Evolutionary conservation across 257 asterid species (phyloP).

Genomic region (Petunia secreta): DNA sequence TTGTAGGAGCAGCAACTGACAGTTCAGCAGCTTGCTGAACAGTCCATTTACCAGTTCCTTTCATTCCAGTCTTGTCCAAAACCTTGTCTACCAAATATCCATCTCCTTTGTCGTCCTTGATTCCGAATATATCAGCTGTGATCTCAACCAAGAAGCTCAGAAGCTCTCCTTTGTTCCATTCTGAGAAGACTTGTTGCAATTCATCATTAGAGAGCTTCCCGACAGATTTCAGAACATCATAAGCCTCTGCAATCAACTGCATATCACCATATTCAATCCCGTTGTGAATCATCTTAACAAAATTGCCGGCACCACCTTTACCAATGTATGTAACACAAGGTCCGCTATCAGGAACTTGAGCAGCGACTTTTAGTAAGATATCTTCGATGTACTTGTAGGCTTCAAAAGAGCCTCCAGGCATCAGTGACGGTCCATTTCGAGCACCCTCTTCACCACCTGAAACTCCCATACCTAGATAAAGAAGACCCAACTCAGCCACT

Average conservation of each 20-base stretch:
- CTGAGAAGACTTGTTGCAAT: conserved; percentile 64
- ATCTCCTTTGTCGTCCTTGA: conserved; percentile 88
- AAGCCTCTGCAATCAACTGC: conserved; percentile 96
- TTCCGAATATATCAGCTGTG: conserved; percentile 88
- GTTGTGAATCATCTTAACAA: conserved; percentile 94
- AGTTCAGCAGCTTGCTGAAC: conserved; percentile 98
- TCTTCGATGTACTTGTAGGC: conserved; percentile 87
- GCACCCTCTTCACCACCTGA: conserved; percentile 99
- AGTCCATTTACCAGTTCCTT: conserved; percentile 98
- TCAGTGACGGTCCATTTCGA: conserved; percentile 86
- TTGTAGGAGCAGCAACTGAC: conserved; percentile 93
- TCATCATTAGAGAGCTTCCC: conserved; percentile 91
- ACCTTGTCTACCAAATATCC: conserved; percentile 93
- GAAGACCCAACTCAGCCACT: conserved; percentile 68
- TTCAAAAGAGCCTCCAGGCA: conserved; percentile 94
- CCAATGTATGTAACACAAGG: conserved; percentile 97
- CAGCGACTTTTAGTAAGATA: conserved; percentile 85
- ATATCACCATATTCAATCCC: conserved; percentile 98
- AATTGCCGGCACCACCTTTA: conserved; percentile 88
- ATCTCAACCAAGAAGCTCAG: conserved; percentile 92
- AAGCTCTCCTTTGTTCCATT: conserved; percentile 98
- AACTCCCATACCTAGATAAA: conserved; percentile 98
- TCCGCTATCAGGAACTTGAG: conserved; percentile 94
- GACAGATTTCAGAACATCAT: conserved; percentile 85
- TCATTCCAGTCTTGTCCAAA: conserved; percentile 96